Base-by-base conservation (phyloP, 108 stramenopile genomes). In the Licmophora abbreviata region DNA sequence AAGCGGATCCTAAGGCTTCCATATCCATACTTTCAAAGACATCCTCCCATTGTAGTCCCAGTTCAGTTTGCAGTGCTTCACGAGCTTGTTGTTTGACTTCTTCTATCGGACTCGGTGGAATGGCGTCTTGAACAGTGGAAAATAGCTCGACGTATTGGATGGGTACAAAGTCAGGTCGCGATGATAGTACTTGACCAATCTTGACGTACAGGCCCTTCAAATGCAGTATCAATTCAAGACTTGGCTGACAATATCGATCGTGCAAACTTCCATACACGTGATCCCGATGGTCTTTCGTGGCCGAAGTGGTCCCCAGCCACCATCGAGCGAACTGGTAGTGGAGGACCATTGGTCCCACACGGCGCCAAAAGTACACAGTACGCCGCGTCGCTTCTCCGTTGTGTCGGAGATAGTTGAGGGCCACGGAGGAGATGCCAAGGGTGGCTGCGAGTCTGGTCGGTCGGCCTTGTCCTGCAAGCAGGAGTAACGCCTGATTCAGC, bases 261-360 rank as follows among this genome's bases (percentile, higher is more conserved):
- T 85, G 79, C 5, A 85, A 48, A 29, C 40, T 23, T 3, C 73
- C 44, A 61, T 77, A 85, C 1, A 64, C 71, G 4, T 24, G 36
- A 40, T 66, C 58, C 20, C 83, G 67, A 25, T 51, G 48, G 29
- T 53, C 47, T 34, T 58, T 21, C 14, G 67, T 45, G 2, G 61
- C 67, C 0, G 53, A 44, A 21, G 54, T 59, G 15, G 61, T 32
- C 22, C 44, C 49, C 22, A 79, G 60, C 71, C 76, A 76, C 61
- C 61, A 60, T 29, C 76, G 66, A n/a, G 84, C 74, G 35, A 76
- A 69, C 41, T 76, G 73, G 55, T 85, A 85, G 61, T 85, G 84
- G 10, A 62, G 32, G 12, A 85, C 75, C 34, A 81, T 67, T 4
- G 84, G 84, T 30, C 77, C 79, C 18, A 63, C 76, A n/a, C 60